phyloP scores from a whole-genome alignment of 768 basidiomycete genomes.

The Tephrocybe sp. region DNA sequence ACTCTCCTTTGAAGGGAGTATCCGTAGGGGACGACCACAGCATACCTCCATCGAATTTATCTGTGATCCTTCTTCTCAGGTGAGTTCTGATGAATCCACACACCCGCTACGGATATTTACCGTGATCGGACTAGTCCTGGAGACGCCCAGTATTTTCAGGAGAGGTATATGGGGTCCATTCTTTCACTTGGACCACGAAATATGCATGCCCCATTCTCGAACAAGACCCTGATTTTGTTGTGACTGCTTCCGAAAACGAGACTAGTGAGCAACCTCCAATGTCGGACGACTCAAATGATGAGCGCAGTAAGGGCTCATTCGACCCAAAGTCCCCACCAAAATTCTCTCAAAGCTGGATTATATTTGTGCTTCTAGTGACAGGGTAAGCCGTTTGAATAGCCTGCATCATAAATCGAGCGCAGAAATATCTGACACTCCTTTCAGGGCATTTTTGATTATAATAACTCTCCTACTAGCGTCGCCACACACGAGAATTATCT shows the following conservation, averaged over 20 bases:
- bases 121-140: no score
- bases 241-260: conserved; percentile 4
- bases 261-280: conserved; percentile 12
- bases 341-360: conserved; percentile 23
- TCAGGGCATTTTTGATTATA: conserved; percentile 16
- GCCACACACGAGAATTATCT: conserved; percentile 23
- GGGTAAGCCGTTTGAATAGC: conserved; percentile 22
- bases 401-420: neutral
- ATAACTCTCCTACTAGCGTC: conserved; percentile 23
- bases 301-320: conserved; percentile 25
- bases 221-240: neutral
- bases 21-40: neutral
- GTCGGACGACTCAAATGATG: conserved; percentile 16
- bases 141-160: conserved; percentile 16
- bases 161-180: conserved; percentile 19
- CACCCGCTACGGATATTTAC: no score
- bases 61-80: conserved; percentile 7
- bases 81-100: neutral
- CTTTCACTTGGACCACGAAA: conserved; percentile 26
- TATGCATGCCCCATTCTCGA: conserved; percentile 25
- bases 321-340: conserved; percentile 17
- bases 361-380: conserved; percentile 20
- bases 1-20: conserved; percentile 6
- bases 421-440: neutral
- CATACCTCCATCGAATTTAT: conserved; percentile 9